A percentile compares a stretch with the other conserved stretches of the same genome.
These are phyloP conservation scores for Aspergillus homomorphus DNA, from an alignment of 495 filamentous ascomycete genomes.

Conservation along the genomic window DNA sequence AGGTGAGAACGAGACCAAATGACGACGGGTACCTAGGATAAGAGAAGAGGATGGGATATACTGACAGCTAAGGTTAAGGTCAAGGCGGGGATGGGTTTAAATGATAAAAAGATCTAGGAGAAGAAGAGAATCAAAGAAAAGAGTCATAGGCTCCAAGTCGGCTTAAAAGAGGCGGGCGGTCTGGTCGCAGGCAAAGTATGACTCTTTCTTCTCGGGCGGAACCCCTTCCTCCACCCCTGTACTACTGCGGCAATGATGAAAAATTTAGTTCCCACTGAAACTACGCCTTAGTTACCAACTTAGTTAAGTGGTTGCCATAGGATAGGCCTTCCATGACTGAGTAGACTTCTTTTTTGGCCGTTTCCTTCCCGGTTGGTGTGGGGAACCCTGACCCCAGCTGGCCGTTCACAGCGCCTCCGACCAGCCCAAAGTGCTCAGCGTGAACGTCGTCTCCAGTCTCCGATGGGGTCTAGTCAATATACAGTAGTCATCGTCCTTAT, in stretches of 20 bases:
- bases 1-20: constrained; percentile 9
- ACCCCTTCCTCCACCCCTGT: neutral
- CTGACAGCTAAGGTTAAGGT: constrained; percentile 14
- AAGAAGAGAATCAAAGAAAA: constrained; percentile 11
- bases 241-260: constrained; percentile 22
- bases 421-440: constrained; percentile 16
- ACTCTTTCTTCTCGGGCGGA: constrained; percentile 15
- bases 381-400: constrained; percentile 15
- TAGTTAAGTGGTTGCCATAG: too few relatives aligned
- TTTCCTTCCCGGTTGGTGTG: constrained; percentile 17
- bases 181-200: constrained; percentile 16
- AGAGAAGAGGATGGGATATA: neutral
- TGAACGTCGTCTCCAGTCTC: constrained; percentile 13
- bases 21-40: neutral
- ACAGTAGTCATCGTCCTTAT: constrained; percentile 16
- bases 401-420: constrained; percentile 17
- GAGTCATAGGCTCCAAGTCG: constrained; percentile 27
- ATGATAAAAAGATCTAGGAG: constrained; percentile 9
- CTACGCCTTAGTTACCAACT: too few relatives aligned
- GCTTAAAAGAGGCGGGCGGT: constrained; percentile 24
- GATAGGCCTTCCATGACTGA: constrained; percentile 14
- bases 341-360: constrained; percentile 11
- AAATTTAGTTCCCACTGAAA: constrained; percentile 21
- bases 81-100: constrained; percentile 19
- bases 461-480: constrained; percentile 9